These are phyloP conservation scores for Alternaria sp. DNA, from an alignment of 2,329 filamentous ascomycete species.

Conservation along the genomic window DNA sequence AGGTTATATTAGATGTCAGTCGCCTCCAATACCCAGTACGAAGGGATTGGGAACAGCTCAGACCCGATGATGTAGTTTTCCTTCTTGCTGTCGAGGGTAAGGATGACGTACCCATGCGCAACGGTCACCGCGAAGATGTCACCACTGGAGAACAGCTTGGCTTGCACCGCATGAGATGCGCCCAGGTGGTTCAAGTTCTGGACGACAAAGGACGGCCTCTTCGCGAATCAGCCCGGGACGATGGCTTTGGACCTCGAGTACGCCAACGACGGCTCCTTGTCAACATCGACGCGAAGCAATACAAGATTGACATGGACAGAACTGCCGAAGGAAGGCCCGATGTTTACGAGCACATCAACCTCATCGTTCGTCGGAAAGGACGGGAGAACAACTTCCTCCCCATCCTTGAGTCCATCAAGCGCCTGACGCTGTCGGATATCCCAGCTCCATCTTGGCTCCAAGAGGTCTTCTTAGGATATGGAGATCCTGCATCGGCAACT, in stretches of 20 bases:
- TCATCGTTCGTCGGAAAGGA: slow-evolving; percentile 81
- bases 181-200: slow-evolving; percentile 83
- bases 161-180: slow-evolving; percentile 76
- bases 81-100: slow-evolving; percentile 77
- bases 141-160: slow-evolving; percentile 69
- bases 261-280: slow-evolving; percentile 76
- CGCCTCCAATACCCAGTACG: slow-evolving; percentile 78
- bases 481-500: slow-evolving; percentile 85
- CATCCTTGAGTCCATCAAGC: slow-evolving; percentile 89
- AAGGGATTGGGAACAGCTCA: slow-evolving; percentile 87
- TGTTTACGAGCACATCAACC: slow-evolving; percentile 83
- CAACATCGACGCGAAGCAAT: slow-evolving; percentile 80
- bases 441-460: slow-evolving; percentile 91
- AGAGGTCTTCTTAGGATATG: slow-evolving; percentile 97
- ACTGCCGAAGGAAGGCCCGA: slow-evolving; percentile 73
- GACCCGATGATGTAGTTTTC: slow-evolving; percentile 88
- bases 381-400: slow-evolving; percentile 98
- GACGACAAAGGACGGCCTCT: slow-evolving; percentile 83
- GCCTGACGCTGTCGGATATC: slow-evolving; percentile 82
- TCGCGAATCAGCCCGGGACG: slow-evolving; percentile 69
- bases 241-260: slow-evolving; percentile 67
- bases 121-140: slow-evolving; percentile 60
- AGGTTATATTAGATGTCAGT: slow-evolving; percentile 84
- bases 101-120: slow-evolving; percentile 61
- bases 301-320: slow-evolving; percentile 76